Evolutionary conservation across 2,329 filamentous ascomycete species (phyloP), one percentile per base, ranked within the genome.

Genomic region (Penicillium aurantiogriseum): DNA sequence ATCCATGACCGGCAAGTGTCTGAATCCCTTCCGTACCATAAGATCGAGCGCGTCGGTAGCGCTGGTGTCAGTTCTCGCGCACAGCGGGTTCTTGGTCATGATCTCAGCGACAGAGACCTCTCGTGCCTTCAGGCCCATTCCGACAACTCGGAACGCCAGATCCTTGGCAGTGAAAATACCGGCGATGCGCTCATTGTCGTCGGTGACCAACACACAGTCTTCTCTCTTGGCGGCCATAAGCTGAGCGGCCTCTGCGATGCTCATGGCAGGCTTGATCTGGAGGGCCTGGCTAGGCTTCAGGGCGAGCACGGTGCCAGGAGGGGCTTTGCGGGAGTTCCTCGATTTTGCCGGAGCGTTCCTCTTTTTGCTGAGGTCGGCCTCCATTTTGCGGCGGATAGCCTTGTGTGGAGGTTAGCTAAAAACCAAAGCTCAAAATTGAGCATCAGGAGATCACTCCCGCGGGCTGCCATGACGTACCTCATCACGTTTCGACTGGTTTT

Each of bases 121-220:
- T 74, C 86, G 88, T 33, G 94, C 90, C 80, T 96, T 96, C 70
- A 92, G 83, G 29, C 94, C 94, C 55, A 88, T 86, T 55, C 93
- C 94, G 27, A 99, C 93, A 11, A 99, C 94, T 57, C 94, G 88
- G 81, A 97, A 99, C 19, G 94, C 94, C 72, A 99, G 82, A 81
- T 99, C 94, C 81, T 99, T 99, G 65, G 94, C 94, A 0, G 94
- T 99, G 76, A 99, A 99, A 75, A 99, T 99, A 79, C 94, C 94
- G 44, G 94, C 91, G 77, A 99, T 99, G 46, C 94, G 86, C 71
- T 99, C 94, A 76, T 99, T 92, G 64, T 97, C 93, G 74, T 99
- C 94, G 42, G 94, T 99, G 25, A 99, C 94, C 60, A 99, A 80
- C 39, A 99, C 94, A 71, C 94, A 99, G 76, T 99, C 94, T 77